These are phyloP conservation scores for Ogataea methanolica DNA, from an alignment of 805 yeast genomes.

Conservation along the genomic window DNA sequence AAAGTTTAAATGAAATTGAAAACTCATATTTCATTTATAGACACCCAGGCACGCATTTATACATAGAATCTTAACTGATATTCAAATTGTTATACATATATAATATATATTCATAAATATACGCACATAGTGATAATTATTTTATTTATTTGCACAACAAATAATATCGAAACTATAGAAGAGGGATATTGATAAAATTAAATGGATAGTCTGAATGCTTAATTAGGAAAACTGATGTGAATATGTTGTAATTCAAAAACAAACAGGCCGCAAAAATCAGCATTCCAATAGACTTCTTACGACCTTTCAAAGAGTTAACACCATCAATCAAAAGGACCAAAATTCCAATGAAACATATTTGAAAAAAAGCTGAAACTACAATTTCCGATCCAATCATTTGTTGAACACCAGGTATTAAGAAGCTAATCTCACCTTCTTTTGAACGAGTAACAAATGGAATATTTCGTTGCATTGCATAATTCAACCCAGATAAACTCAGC, in stretches of 20 bases:
- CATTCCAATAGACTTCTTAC: slow-evolving; percentile 10
- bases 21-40: neutral
- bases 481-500: slow-evolving; percentile 55
- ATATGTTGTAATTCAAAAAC: slow-evolving; percentile 34
- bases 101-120: too few species aligned
- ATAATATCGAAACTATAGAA: slow-evolving; percentile 5
- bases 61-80: neutral
- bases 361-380: slow-evolving; percentile 46
- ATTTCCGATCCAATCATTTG: slow-evolving; percentile 73
- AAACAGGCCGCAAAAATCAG: slow-evolving; percentile 28
- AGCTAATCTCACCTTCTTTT: slow-evolving; percentile 39
- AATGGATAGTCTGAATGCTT: slow-evolving; percentile 51
- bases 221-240: slow-evolving; percentile 39
- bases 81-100: too few species aligned
- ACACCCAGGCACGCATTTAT: neutral
- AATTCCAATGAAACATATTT: slow-evolving; percentile 40
- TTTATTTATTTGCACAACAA: too few species aligned
- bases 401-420: slow-evolving; percentile 58
- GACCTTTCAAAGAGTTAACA: neutral
- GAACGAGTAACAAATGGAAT: slow-evolving; percentile 59
- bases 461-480: slow-evolving; percentile 54
- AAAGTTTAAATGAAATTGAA: too few species aligned
- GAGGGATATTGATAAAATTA: slow-evolving; percentile 17
- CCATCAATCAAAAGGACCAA: slow-evolving; percentile 36
- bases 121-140: too few species aligned